These are phyloP conservation scores for Pholiota adiposa DNA, from an alignment of 1,284 basidiomycete species.

Conservation along the genomic window DNA sequence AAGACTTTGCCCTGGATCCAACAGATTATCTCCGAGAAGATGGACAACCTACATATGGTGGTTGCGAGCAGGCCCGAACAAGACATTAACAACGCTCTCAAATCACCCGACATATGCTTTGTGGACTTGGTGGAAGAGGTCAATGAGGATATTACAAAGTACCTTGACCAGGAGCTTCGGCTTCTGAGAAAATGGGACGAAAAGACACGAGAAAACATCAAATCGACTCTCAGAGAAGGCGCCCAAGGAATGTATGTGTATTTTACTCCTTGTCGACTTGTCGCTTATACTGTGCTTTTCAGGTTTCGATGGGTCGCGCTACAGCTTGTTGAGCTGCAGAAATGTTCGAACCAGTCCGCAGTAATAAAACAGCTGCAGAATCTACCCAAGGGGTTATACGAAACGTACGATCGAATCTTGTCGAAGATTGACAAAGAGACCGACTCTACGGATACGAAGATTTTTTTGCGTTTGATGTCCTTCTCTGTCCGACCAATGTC, in stretches of 20 bases:
- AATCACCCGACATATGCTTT: not conserved
- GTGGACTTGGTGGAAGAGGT: not conserved
- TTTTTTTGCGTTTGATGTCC: not conserved
- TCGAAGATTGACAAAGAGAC: not conserved
- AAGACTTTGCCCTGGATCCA: not conserved
- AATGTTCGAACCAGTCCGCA: not conserved
- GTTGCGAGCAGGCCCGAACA: not conserved
- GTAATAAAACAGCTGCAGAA: not conserved
- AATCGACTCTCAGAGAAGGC: not conserved
- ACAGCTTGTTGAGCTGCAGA: not conserved
- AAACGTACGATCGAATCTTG: slow-evolving; percentile 4
- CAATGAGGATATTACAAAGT: not conserved
- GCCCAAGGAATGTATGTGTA: not conserved
- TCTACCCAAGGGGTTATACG: slow-evolving; percentile 2
- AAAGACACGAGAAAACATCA: too few relatives aligned
- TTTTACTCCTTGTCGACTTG: not conserved
- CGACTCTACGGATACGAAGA: not conserved
- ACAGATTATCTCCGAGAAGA: not conserved
- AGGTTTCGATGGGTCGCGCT: not conserved
- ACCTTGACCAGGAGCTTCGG: not conserved
- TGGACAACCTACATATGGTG: not conserved
- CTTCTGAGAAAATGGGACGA: not conserved
- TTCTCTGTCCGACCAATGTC: not conserved
- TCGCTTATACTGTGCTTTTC: not conserved
- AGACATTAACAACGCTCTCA: not conserved